These are phyloP conservation scores for Ganoderma resinaceum DNA, from an alignment of 1,284 basidiomycete species.

Conservation along the genomic window DNA sequence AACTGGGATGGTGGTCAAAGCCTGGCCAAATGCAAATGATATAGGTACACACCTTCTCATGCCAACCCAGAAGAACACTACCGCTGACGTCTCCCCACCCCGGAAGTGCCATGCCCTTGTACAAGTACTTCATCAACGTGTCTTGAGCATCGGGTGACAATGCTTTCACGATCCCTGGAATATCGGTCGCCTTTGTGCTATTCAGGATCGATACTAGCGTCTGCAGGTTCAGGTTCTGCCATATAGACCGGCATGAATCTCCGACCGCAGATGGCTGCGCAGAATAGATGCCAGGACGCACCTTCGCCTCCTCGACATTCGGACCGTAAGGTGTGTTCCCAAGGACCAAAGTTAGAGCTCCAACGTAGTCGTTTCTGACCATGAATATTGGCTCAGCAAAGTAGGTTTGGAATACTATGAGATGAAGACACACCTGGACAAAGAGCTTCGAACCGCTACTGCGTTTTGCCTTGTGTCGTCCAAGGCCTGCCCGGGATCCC, in stretches of 20 bases:
- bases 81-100: conserved; percentile 87
- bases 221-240: conserved; percentile 79
- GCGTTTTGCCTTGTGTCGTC: conserved; percentile 82
- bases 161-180: conserved; percentile 77
- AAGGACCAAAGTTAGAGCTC: conserved; percentile 75
- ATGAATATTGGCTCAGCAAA: neutral
- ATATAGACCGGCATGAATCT: conserved; percentile 7
- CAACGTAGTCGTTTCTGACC: conserved; percentile 73
- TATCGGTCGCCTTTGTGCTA: conserved; percentile 92
- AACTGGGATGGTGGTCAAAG: conserved; percentile 58
- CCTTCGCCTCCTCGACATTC: conserved; percentile 89
- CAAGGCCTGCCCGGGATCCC: conserved; percentile 78
- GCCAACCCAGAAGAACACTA: conserved; percentile 93
- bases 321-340: conserved; percentile 87
- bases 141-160: conserved; percentile 88
- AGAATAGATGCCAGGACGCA: conserved; percentile 43
- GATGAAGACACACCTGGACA: conserved; percentile 71
- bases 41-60: conserved; percentile 81
- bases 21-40: conserved; percentile 12
- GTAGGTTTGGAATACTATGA: neutral
- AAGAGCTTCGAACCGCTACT: conserved; percentile 71
- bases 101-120: conserved; percentile 93
- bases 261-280: conserved; percentile 1
- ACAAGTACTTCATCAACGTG: conserved; percentile 97
- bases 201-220: conserved; percentile 94